Conservation (phyloP, 306 rosid genomes). For the Acacia melanoxylon region DNA sequence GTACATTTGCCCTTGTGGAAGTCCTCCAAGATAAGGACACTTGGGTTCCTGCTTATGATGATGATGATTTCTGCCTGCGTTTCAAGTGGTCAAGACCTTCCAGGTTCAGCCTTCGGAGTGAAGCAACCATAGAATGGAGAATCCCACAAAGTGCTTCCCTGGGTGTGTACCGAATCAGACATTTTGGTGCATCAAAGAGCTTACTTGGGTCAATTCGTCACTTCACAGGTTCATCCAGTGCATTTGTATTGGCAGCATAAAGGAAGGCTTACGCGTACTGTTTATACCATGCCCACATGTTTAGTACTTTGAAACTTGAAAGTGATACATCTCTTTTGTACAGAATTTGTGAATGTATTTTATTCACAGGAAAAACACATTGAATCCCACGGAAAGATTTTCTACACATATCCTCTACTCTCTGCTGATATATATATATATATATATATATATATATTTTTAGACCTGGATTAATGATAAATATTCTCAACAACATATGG, state of each 20-base stretch:
- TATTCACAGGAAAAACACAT: background rate
- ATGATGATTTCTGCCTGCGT: constrained; percentile 85
- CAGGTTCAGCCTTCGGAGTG: constrained; percentile 60
- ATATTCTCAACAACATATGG: background rate
- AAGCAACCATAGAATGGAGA: constrained; percentile 87
- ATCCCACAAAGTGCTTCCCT: constrained; percentile 58
- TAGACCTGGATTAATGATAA: background rate
- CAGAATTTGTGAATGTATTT: constrained; percentile 17
- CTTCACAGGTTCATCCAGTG: constrained; percentile 84
- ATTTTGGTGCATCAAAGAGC: constrained; percentile 84
- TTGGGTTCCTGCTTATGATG: constrained; percentile 88
- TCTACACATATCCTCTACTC: background rate
- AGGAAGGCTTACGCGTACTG: constrained; percentile 7
- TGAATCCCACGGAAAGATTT: constrained; percentile 6
- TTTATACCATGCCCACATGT: background rate
- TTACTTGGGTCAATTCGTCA: constrained; percentile 65
- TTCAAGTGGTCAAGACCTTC: constrained; percentile 85
- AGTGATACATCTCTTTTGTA: background rate
- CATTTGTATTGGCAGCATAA: constrained; percentile 65
- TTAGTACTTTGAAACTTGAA: background rate
- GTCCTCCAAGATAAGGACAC: constrained; percentile 51
- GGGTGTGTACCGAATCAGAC: constrained; percentile 75
- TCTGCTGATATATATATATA: too few species aligned
- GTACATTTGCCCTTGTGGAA: constrained; percentile 87
- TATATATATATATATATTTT: too few species aligned